A percentile compares a stretch with the other conserved stretches of the same genome.
phyloP scores from a whole-genome alignment of 352 stramenopile genomes.

The Pythium aphanidermatum region DNA sequence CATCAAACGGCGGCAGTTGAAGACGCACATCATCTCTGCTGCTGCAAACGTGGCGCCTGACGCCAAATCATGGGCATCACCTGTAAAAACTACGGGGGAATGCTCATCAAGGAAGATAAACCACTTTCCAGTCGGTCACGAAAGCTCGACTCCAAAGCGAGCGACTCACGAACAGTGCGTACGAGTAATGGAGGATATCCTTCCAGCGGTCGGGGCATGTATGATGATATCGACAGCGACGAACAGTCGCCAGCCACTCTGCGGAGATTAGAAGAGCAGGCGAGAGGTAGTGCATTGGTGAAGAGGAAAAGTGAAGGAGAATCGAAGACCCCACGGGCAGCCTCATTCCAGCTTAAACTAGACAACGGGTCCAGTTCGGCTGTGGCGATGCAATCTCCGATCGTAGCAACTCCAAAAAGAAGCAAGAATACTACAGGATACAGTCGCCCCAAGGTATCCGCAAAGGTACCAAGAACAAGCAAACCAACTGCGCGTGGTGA shows the following conservation, averaged over 20 bases:
- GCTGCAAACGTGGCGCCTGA: background rate
- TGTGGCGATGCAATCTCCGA: conserved; percentile 28
- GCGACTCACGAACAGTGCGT: background rate
- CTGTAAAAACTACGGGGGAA: conserved; percentile 13
- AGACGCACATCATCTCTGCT: conserved; percentile 39
- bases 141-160: conserved; percentile 9
- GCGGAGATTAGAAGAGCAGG: conserved; percentile 7
- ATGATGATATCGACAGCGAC: background rate
- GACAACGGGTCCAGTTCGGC: conserved; percentile 7
- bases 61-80: conserved; percentile 11
- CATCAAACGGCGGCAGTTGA: conserved; percentile 54
- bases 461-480: conserved; percentile 17
- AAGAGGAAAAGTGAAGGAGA: background rate
- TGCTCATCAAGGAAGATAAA: conserved; percentile 15
- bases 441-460: no score
- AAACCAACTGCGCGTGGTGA: conserved; percentile 3
- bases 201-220: background rate
- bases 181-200: no score
- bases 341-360: conserved; percentile 12
- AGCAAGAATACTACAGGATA: no score
- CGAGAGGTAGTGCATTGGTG: background rate
- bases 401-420: conserved; percentile 7
- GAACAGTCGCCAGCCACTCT: conserved; percentile 14
- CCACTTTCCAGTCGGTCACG: conserved; percentile 28
- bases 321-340: conserved; percentile 4